A percentile compares a stretch with the other conserved stretches of the same genome.
phyloP scores from a whole-genome alignment of 164 flowering plant species.

The Piper betle region DNA sequence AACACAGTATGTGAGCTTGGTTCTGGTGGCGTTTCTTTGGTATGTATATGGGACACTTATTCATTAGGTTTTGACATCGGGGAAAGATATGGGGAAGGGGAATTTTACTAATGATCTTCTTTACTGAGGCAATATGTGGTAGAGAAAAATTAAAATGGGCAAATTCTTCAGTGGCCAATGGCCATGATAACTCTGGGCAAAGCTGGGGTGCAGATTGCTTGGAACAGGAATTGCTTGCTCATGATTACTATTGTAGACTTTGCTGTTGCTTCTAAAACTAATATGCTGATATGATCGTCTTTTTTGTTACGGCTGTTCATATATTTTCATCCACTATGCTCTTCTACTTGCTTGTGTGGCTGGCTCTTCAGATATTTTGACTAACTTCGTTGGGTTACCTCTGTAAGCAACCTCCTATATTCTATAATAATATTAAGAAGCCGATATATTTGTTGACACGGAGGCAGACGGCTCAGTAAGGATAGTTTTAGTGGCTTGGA shows the following conservation, averaged over 20 bases:
- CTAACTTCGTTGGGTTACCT: slow-evolving; percentile 72
- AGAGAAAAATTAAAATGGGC: background rate
- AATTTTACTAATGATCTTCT: too few species aligned
- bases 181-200: slow-evolving; percentile 27
- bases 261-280: background rate
- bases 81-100: too few species aligned
- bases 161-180: slow-evolving; percentile 23
- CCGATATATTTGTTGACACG: too few species aligned
- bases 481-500: too few species aligned
- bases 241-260: background rate
- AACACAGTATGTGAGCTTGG: slow-evolving; percentile 93
- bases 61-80: too few species aligned
- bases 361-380: slow-evolving; percentile 86
- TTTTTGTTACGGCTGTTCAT: slow-evolving; percentile 75
- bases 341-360: slow-evolving; percentile 91
- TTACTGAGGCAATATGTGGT: background rate
- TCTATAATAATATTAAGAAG: too few species aligned
- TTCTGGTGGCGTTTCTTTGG: slow-evolving; percentile 94
- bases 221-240: slow-evolving; percentile 6
- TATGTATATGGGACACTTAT: slow-evolving; percentile 11
- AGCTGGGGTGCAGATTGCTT: slow-evolving; percentile 24
- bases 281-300: background rate
- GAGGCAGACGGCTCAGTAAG: too few species aligned
- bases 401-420: slow-evolving; percentile 30
- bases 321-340: slow-evolving; percentile 82